Evolutionary conservation across 192 early-diverging fungal genomes (phyloP).

Genomic region (Podila minutissima): DNA sequence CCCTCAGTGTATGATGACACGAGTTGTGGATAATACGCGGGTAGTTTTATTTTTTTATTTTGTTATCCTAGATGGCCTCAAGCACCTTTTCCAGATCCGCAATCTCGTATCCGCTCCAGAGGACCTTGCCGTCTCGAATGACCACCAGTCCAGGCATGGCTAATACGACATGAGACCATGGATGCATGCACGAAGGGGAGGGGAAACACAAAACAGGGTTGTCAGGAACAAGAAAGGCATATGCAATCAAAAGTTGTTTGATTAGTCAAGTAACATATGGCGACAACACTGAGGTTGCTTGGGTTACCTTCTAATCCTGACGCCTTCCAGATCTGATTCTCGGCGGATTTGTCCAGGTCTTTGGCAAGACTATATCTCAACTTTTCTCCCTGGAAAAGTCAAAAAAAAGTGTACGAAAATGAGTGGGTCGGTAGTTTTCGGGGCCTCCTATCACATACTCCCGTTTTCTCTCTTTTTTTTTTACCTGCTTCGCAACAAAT

Average conservation of each 20-base stretch:
- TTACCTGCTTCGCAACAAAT: not conserved
- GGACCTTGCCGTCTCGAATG: not conserved
- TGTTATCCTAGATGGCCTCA: not conserved
- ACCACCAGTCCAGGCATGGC: constrained; percentile 1
- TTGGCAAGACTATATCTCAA: not conserved
- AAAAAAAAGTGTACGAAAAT: not conserved
- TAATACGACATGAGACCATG: not conserved
- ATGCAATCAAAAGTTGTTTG: no score
- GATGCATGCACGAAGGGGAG: not conserved
- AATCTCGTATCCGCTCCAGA: not conserved
- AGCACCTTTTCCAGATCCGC: not conserved
- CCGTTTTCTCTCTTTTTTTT: not conserved
- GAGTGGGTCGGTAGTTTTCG: not conserved
- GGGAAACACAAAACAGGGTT: not conserved
- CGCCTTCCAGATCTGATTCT: not conserved
- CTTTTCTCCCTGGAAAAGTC: not conserved
- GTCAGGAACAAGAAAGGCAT: no score
- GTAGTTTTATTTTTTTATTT: not conserved
- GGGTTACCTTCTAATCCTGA: constrained; percentile 2
- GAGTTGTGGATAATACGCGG: no score
- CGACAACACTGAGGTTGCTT: no score
- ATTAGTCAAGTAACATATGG: no score
- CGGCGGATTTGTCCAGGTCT: not conserved
- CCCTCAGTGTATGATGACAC: no score
- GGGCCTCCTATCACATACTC: no score